A percentile compares a stretch with the other conserved stretches of the same genome.
phyloP scores from a whole-genome alignment of 1,284 basidiomycete genomes.

The Puccinia coronata region DNA sequence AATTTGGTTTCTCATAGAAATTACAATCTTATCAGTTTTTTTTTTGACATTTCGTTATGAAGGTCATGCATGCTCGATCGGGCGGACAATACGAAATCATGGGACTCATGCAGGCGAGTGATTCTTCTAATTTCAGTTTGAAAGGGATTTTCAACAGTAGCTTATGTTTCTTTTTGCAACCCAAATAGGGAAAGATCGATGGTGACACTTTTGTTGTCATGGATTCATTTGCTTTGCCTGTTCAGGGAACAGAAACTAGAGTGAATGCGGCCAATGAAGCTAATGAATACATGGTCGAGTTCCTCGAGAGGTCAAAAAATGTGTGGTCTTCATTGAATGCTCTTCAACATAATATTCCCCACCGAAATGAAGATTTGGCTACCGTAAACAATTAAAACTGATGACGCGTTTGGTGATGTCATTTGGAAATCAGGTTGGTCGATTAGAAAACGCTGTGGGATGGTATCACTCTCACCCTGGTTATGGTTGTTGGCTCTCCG shows the following conservation, averaged over 20 bases:
- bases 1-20: neutral
- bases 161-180: no score
- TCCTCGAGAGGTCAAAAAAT: conserved; percentile 74
- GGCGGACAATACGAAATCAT: conserved; percentile 98
- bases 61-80: conserved; percentile 96
- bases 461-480: conserved; percentile 99
- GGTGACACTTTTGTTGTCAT: conserved; percentile 83
- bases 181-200: conserved; percentile 86
- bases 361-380: neutral
- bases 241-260: conserved; percentile 97
- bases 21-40: neutral
- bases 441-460: conserved; percentile 86
- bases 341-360: neutral
- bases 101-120: conserved; percentile 76
- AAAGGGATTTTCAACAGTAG: no score
- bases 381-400: no score
- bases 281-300: conserved; percentile 98
- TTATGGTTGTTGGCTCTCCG: conserved; percentile 95
- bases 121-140: neutral
- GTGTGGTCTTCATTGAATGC: conserved; percentile 60
- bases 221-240: conserved; percentile 94
- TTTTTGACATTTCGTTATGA: conserved; percentile 2
- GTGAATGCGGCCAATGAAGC: conserved; percentile 96
- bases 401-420: neutral
- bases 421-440: conserved; percentile 66